Evolutionary conservation across 208 protist genomes (phyloP).

Genomic region (Wallacemonas sp.): DNA sequence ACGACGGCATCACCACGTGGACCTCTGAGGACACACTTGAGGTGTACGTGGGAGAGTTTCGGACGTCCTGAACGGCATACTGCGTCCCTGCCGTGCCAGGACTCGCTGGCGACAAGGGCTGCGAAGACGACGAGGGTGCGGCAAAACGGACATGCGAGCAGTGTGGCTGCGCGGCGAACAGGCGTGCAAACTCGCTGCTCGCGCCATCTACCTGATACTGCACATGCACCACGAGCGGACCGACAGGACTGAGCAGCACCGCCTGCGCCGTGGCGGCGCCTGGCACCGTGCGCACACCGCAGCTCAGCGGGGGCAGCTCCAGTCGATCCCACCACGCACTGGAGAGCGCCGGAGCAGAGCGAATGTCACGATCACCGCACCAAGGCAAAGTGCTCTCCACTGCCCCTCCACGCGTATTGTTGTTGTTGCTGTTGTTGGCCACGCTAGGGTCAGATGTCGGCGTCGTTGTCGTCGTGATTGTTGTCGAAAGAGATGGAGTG

Average conservation of each 20-base stretch:
- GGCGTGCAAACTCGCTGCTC: neutral
- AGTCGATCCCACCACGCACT: neutral
- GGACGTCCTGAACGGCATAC: too few relatives aligned
- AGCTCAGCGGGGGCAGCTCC: slow-evolving; percentile 40
- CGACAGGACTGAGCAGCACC: slow-evolving; percentile 54
- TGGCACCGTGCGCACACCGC: slow-evolving; percentile 33
- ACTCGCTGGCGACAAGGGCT: neutral
- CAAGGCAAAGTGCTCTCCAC: too few relatives aligned
- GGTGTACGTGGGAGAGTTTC: neutral
- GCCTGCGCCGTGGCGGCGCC: slow-evolving; percentile 48
- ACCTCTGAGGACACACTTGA: too few relatives aligned
- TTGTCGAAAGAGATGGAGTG: neutral
- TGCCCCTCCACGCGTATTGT: too few relatives aligned
- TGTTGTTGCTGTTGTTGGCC: too few relatives aligned
- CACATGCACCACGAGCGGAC: slow-evolving; percentile 61
- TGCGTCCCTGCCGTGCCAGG: too few relatives aligned
- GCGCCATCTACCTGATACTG: slow-evolving; percentile 34
- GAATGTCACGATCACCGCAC: too few relatives aligned
- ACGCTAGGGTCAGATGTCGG: too few relatives aligned
- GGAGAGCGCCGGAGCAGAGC: neutral
- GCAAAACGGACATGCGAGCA: too few relatives aligned
- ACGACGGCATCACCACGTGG: too few relatives aligned
- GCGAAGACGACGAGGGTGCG: neutral
- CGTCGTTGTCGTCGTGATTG: too few relatives aligned
- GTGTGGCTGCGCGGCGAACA: neutral